Base-by-base conservation (phyloP, 345 rosid genomes). In the Brassica rapa region DNA sequence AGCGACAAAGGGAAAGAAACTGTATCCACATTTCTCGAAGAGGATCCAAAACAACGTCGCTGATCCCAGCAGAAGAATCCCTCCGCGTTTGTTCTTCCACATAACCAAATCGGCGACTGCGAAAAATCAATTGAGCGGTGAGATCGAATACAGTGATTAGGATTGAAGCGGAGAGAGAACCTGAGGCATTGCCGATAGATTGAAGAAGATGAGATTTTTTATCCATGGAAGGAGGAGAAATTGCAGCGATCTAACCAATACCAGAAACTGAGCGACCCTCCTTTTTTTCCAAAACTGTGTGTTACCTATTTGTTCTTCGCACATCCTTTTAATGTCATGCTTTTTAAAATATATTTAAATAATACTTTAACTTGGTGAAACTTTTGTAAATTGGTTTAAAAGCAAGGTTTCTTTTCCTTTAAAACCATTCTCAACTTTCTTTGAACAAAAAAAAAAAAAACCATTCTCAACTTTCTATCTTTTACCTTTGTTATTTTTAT, bases 21-120 rank as follows among this genome's bases (percentile, higher is more conserved):
- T 90, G 60, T 96, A 90, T 62, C 93, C 97, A 55, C 81, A 89
- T 83, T 76, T 83, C 84, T 90, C 97, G 35, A 91, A 91, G 21
- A 90, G 84, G 65, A 86, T 72, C 99, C 99, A 96, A 66, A 86
- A 29, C 69, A 79, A 23, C 6, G 97, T 89, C 21, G 95, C 74
- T 39, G 89, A 81, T 59, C 77, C 83, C 29, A 96, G 82, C 23
- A 91, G 56, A 60, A 84, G 41, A 68, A 79, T 57, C 24, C 90
- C 88, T 53, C 83, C 82, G 16, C 80, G 62, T 84, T 86, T 81
- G 68, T 83, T 93, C 87, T 84, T 90, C 97, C 97, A 89, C 82
- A 88, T 35, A 30, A 91, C 74, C 82, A 88, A 83, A 82, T 96
- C 97, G 59, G 87, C 82, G 46, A 88, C 99, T 96, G 66, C 68